Percentiles rank a stretch among this genome's conserved stretches.
Conservation (phyloP, 345 rosid species). For the Firmiana major region DNA sequence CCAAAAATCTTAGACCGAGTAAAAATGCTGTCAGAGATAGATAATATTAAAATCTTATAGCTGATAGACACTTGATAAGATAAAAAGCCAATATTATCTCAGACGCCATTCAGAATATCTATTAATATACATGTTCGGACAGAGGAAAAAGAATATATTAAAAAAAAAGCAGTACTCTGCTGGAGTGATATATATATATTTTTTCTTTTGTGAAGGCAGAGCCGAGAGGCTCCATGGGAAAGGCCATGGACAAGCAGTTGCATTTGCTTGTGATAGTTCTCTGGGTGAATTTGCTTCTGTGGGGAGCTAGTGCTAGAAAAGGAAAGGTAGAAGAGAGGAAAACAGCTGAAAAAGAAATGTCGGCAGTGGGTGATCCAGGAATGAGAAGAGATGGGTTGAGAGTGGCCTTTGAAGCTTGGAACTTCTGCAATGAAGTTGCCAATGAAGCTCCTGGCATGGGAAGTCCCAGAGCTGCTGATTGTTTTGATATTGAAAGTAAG, state of each 20-base stretch:
- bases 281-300: conserved; percentile 22
- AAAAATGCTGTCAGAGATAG: background rate
- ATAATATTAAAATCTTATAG: background rate
- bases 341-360: conserved; percentile 9
- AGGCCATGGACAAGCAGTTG: conserved; percentile 21
- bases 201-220: background rate
- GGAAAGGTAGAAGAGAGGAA: background rate
- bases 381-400: conserved; percentile 73
- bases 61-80: background rate
- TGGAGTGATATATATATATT: too few species aligned
- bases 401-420: conserved; percentile 86
- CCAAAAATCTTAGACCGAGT: background rate
- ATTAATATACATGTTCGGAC: background rate
- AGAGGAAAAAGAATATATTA: background rate
- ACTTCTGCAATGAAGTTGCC: conserved; percentile 89
- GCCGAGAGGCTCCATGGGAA: conserved; percentile 2
- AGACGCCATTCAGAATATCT: background rate
- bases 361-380: conserved; percentile 83
- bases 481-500: conserved; percentile 55
- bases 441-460: conserved; percentile 69
- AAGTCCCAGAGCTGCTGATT: conserved; percentile 85
- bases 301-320: background rate
- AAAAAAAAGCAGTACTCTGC: background rate
- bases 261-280: conserved; percentile 12
- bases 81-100: background rate